These are phyloP conservation scores for Lotmaria passim DNA, from an alignment of 208 protist genomes.

Conservation along the genomic window DNA sequence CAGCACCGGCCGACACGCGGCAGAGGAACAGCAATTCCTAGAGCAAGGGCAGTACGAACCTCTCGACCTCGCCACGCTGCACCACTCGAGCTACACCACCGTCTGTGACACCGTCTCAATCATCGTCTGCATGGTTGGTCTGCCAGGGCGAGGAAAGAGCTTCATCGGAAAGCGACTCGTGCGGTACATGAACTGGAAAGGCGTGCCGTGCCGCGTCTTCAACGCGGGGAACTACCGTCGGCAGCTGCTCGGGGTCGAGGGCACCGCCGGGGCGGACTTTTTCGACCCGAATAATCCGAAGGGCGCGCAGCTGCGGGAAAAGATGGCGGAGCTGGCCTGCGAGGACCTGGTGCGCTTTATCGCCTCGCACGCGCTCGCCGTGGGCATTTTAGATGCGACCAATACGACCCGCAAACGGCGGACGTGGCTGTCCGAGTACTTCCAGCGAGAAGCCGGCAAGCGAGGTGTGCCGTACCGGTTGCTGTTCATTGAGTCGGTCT, in stretches of 20 bases:
- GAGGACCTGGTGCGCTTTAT: conserved; percentile 87
- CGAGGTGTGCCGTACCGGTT: conserved; percentile 62
- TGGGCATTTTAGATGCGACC: conserved; percentile 93
- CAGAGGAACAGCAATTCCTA: conserved; percentile 26
- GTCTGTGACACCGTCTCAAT: conserved; percentile 77
- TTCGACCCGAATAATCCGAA: conserved; percentile 82
- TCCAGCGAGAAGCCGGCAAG: conserved; percentile 45
- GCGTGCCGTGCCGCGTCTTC: conserved; percentile 87
- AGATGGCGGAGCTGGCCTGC: conserved; percentile 88
- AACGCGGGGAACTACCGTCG: conserved; percentile 91
- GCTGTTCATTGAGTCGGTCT: conserved; percentile 94
- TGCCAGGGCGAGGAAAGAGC: conserved; percentile 90
- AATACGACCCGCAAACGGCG: conserved; percentile 89
- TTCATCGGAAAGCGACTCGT: conserved; percentile 84
- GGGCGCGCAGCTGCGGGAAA: conserved; percentile 75
- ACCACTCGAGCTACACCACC: conserved; percentile 81
- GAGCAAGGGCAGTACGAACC: conserved; percentile 24
- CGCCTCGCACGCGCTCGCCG: conserved; percentile 50
- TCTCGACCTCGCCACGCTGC: conserved; percentile 18
- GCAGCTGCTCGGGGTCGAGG: conserved; percentile 79
- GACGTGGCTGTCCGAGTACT: conserved; percentile 66
- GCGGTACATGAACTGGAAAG: conserved; percentile 93
- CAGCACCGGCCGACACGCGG: conserved; percentile 1
- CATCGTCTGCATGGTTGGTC: conserved; percentile 90
- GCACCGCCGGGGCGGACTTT: conserved; percentile 66